phyloP scores from a whole-genome alignment of 345 rosid genomes.

The Euphorbia pulcherrima region DNA sequence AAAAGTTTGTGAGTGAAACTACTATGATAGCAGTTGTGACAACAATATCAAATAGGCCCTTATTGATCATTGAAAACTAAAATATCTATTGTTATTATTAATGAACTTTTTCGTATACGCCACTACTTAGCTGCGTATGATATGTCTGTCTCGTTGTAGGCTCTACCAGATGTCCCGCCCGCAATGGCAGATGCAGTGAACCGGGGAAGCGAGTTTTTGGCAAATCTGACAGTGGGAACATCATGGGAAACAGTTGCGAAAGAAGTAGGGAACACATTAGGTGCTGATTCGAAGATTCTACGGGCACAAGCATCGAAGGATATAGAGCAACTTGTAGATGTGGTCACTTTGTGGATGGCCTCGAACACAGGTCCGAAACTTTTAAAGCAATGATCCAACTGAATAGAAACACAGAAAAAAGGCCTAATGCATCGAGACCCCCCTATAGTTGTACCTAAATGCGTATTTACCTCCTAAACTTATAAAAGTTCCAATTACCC shows the following conservation, averaged over 20 bases:
- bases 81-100: too few relatives aligned
- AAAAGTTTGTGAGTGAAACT: too few relatives aligned
- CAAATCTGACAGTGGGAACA: slow-evolving; percentile 75
- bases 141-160: slow-evolving; percentile 38
- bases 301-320: slow-evolving; percentile 73
- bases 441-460: too few relatives aligned
- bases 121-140: slow-evolving; percentile 2
- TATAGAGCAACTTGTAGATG: slow-evolving; percentile 57
- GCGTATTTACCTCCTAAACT: too few relatives aligned
- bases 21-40: too few relatives aligned
- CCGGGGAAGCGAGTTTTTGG: slow-evolving; percentile 74
- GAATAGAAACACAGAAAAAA: not conserved
- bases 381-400: slow-evolving; percentile 35
- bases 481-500: too few relatives aligned
- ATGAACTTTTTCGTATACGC: too few relatives aligned
- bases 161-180: slow-evolving; percentile 91
- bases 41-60: too few relatives aligned
- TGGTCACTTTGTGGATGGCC: slow-evolving; percentile 76
- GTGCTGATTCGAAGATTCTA: slow-evolving; percentile 56
- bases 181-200: slow-evolving; percentile 96
- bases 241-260: slow-evolving; percentile 92
- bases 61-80: too few relatives aligned
- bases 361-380: slow-evolving; percentile 63
- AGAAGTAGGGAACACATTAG: slow-evolving; percentile 80
- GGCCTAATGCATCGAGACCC: too few relatives aligned